phyloP scores from a whole-genome alignment of 768 basidiomycete species.

The Crucibulum laeve region DNA sequence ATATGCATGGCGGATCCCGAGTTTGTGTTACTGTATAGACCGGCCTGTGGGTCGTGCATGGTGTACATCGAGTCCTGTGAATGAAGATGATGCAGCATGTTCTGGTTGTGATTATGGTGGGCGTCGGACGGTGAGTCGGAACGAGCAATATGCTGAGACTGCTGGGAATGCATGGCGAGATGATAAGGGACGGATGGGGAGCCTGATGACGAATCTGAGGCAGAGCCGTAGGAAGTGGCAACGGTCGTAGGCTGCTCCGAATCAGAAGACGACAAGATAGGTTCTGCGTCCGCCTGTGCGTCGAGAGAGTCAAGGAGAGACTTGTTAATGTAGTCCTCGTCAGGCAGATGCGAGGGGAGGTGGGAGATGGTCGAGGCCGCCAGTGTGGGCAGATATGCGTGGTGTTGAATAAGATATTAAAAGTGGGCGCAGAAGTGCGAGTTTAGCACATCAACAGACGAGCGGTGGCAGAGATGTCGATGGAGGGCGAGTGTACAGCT shows the following conservation, averaged over 20 bases:
- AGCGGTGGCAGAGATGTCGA: conserved; percentile 6
- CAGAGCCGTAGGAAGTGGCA: conserved; percentile 40
- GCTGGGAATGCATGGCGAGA: conserved; percentile 41
- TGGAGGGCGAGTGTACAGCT: conserved; percentile 7
- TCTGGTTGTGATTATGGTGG: conserved; percentile 21
- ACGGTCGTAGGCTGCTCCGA: conserved; percentile 40
- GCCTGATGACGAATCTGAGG: conserved; percentile 51
- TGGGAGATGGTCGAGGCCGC: conserved; percentile 40
- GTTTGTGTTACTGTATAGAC: conserved; percentile 28
- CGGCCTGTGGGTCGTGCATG: conserved; percentile 22
- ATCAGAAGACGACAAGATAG: conserved; percentile 48
- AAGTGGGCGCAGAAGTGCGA: conserved; percentile 10
- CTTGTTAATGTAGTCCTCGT: conserved; percentile 86
- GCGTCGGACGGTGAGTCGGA: conserved; percentile 45
- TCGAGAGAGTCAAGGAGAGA: conserved; percentile 80
- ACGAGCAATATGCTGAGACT: conserved; percentile 31
- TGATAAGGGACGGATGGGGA: conserved; percentile 57
- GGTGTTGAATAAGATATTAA: conserved; percentile 9
- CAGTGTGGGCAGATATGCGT: conserved; percentile 39
- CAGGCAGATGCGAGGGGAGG: conserved; percentile 36
- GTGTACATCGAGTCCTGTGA: conserved; percentile 32
- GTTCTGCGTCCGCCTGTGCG: conserved; percentile 81
- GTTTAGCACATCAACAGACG: conserved; percentile 26
- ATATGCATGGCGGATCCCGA: conserved; percentile 32
- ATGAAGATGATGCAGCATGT: conserved; percentile 26